Evolutionary conservation across 2,329 filamentous ascomycete genomes (phyloP).

Genomic region (Acephala macrosclerotiorum): DNA sequence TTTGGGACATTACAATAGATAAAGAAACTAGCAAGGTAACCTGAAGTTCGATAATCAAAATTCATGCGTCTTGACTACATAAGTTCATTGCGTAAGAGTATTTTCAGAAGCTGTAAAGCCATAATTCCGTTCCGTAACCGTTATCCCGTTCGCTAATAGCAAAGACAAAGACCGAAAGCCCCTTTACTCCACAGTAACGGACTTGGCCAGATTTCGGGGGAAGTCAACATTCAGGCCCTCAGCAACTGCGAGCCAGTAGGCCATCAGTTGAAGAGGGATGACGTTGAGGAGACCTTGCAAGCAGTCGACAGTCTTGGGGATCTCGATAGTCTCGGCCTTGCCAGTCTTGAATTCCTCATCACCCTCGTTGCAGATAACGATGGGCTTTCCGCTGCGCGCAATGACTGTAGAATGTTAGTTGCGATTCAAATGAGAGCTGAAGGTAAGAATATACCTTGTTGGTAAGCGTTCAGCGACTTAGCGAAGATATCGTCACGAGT

Average conservation of each 20-base stretch:
- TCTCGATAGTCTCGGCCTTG: conserved; percentile 96
- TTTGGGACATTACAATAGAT: neutral
- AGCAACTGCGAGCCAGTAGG: conserved; percentile 97
- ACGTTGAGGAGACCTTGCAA: conserved; percentile 98
- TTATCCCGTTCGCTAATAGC: conserved; percentile 14
- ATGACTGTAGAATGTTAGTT: conserved; percentile 69
- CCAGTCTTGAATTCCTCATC: conserved; percentile 89
- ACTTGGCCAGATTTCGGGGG: conserved; percentile 98
- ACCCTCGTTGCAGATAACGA: conserved; percentile 94
- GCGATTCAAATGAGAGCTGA: conserved; percentile 3
- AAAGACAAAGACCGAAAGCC: conserved; percentile 7
- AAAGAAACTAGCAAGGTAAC: neutral
- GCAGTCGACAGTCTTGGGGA: conserved; percentile 93
- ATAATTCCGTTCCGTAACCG: conserved; percentile 9
- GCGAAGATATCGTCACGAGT: conserved; percentile 95
- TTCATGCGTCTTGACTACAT: conserved; percentile 19
- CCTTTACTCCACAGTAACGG: conserved; percentile 92
- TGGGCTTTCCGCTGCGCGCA: conserved; percentile 93
- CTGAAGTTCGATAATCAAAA: neutral
- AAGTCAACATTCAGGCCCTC: conserved; percentile 98
- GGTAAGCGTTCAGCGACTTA: conserved; percentile 99
- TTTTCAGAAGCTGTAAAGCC: neutral
- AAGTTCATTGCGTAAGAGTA: conserved; percentile 9
- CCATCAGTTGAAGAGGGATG: conserved; percentile 95
- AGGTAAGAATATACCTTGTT: conserved; percentile 75